Evolutionary conservation across 1,284 basidiomycete genomes (phyloP).

Genomic region (Termitomyces sp.): DNA sequence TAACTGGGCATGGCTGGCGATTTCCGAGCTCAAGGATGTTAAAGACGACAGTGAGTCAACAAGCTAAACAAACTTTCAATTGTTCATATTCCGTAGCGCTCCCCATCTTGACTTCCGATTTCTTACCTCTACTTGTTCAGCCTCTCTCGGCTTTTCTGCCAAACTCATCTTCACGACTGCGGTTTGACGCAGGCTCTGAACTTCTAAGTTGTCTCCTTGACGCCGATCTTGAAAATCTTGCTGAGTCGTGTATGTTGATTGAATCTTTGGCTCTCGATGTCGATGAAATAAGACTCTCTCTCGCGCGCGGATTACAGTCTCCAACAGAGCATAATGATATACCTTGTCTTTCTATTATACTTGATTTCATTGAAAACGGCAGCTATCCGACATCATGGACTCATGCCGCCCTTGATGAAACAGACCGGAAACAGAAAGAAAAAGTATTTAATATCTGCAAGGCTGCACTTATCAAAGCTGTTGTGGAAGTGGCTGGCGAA

Average conservation of each 20-base stretch:
- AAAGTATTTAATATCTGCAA: slow-evolving; percentile 80
- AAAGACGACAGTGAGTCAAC: slow-evolving; percentile 50
- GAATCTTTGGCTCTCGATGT: slow-evolving; percentile 75
- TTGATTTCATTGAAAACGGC: slow-evolving; percentile 70
- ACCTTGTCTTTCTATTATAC: slow-evolving; percentile 56
- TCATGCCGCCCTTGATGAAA: slow-evolving; percentile 33
- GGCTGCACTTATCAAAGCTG: slow-evolving; percentile 74
- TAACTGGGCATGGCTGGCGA: slow-evolving; percentile 71
- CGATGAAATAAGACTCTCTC: slow-evolving; percentile 62
- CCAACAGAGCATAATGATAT: slow-evolving; percentile 52
- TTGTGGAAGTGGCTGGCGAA: slow-evolving; percentile 83
- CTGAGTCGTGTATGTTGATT: slow-evolving; percentile 67
- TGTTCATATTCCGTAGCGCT: slow-evolving; percentile 31
- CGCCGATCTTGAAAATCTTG: slow-evolving; percentile 67
- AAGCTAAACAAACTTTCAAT: neutral
- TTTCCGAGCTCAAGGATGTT: slow-evolving; percentile 61
- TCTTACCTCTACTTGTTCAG: slow-evolving; percentile 58
- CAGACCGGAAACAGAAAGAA: slow-evolving; percentile 49
- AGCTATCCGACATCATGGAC: slow-evolving; percentile 63
- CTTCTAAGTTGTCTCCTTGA: slow-evolving; percentile 50
- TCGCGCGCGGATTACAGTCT: slow-evolving; percentile 62
- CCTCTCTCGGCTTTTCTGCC: slow-evolving; percentile 54
- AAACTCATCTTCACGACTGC: slow-evolving; percentile 31
- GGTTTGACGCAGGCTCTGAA: slow-evolving; percentile 38
- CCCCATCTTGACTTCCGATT: slow-evolving; percentile 53